Evolutionary conservation across 75 land plant genomes (phyloP), one percentile per base, ranked within the genome.

Genomic region (Adiantum capillusveneris): DNA sequence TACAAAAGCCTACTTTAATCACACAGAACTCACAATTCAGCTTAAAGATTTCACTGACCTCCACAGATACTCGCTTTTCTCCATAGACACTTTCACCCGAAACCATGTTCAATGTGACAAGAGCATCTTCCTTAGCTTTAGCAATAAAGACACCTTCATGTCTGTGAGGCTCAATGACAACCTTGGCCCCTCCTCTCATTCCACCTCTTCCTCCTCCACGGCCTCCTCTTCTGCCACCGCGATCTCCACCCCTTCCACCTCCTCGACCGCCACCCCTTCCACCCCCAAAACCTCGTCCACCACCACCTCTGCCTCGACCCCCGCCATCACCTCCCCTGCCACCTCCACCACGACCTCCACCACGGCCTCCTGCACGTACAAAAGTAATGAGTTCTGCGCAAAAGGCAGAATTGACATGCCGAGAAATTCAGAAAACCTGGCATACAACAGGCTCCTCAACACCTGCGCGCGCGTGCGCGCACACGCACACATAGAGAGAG

Each of bases 131-230:
- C 58, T 91, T 91, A 9, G 81, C 95, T 81, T 88, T 91, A 25
- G 86, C 97, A 49, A 90, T 68, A 52, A 91, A 91, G 14, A 91
- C 83, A 2, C 95, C 97, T 31, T 88, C 95, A 42, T 88, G 97
- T 20, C 95, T 61, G 53, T 91, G 97, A 11, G 89, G 82, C 59
- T 75, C 81, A 29, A 91, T 80, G 2, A 84, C 70, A 6, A 85
- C 86, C 72, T 72, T 91, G 58, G 78, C 71, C 1, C 95, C 97
- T 11, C 90, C 86, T 56, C 75, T 85, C 82, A 81, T 78, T 16
- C 88, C 91, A 9, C 81, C 80, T 2, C 70, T 67, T 9, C 88
- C 52, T 16, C 86, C 60, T 29, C 70, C 67, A 7, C 72, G 28
- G 14, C 72, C 49, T 0, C 72, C 58, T 0, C 72, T 31, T 14